A percentile compares a stretch with the other conserved stretches of the same genome.
Conservation (phyloP, 257 asterid species). For the Nicotiana noctiflora region DNA sequence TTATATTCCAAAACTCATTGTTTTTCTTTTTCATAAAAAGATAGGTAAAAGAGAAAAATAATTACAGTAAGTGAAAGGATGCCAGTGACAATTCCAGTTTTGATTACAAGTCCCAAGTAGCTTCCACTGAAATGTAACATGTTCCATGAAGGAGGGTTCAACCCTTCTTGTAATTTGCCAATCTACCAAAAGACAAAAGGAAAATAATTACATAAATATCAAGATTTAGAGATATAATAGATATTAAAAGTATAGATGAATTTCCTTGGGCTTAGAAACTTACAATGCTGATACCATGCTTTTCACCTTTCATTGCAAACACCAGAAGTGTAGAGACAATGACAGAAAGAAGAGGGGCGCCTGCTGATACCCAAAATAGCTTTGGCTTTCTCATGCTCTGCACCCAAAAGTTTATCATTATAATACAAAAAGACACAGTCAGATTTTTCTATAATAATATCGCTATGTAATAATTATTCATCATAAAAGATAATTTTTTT, state of each 20-base stretch:
- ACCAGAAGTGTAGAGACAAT: conserved; percentile 61
- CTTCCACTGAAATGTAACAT: conserved; percentile 63
- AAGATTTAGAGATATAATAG: neutral
- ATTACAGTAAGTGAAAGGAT: conserved; percentile 80
- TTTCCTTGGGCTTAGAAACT: conserved; percentile 8
- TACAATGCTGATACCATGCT: conserved; percentile 78
- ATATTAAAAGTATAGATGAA: neutral
- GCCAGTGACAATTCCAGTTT: conserved; percentile 85
- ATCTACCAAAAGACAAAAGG: conserved; percentile 31
- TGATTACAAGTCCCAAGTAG: conserved; percentile 55
- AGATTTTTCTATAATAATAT: too few relatives aligned
- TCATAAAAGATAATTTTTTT: too few relatives aligned
- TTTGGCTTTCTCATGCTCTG: conserved; percentile 74
- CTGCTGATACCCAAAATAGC: conserved; percentile 92
- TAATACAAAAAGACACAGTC: neutral
- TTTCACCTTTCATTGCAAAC: conserved; percentile 61
- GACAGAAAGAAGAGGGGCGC: conserved; percentile 77
- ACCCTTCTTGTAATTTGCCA: conserved; percentile 69
- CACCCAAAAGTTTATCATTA: neutral
- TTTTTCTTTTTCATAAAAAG: neutral
- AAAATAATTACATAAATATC: neutral
- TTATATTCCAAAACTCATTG: neutral
- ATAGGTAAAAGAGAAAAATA: neutral
- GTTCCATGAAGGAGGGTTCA: conserved; percentile 88
- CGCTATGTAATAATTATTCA: too few relatives aligned